These are phyloP conservation scores for Pseudoperonospora humuli DNA, from an alignment of 352 stramenopile genomes.

Conservation along the genomic window DNA sequence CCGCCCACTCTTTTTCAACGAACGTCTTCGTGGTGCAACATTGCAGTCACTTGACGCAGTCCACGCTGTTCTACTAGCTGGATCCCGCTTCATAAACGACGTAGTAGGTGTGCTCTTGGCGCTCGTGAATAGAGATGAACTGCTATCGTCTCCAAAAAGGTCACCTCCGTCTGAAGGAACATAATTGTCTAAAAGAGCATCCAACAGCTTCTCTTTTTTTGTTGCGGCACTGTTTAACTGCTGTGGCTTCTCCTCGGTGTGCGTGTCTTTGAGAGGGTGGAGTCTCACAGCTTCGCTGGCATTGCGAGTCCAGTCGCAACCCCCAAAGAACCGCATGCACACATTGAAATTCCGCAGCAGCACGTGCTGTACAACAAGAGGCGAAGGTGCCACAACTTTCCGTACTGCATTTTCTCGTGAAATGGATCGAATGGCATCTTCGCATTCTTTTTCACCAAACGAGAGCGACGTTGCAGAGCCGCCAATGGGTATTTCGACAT, in stretches of 20 bases:
- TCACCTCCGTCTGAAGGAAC: slow-evolving; percentile 50
- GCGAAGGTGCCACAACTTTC: slow-evolving; percentile 36
- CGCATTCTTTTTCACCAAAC: slow-evolving; percentile 78
- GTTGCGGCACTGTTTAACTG: slow-evolving; percentile 10
- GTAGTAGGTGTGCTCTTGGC: slow-evolving; percentile 28
- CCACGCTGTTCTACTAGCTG: slow-evolving; percentile 15
- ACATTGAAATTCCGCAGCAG: slow-evolving; percentile 83
- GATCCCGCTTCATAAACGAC: slow-evolving; percentile 31
- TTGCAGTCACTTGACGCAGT: slow-evolving; percentile 13
- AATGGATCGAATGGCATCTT: slow-evolving; percentile 67
- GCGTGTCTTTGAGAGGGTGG: slow-evolving; percentile 5
- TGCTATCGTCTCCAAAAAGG: slow-evolving; percentile 39
- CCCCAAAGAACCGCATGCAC: slow-evolving; percentile 84
- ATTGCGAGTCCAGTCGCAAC: slow-evolving; percentile 70
- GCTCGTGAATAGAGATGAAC: slow-evolving; percentile 32
- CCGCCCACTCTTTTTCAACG: slow-evolving; percentile 66
- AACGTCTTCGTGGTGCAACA: slow-evolving; percentile 37
- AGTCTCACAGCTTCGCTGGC: slow-evolving; percentile 32
- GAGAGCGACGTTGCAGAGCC: slow-evolving; percentile 74
- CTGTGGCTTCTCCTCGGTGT: slow-evolving; percentile 1
- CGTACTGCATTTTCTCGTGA: slow-evolving; percentile 46
- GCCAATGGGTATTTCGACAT: slow-evolving; percentile 82
- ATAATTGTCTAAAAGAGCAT: slow-evolving; percentile 79
- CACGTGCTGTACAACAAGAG: slow-evolving; percentile 73
- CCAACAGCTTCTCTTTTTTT: slow-evolving; percentile 67